Evolutionary conservation across 345 rosid species (phyloP).

Genomic region (Crucihimalaya himalaica): DNA sequence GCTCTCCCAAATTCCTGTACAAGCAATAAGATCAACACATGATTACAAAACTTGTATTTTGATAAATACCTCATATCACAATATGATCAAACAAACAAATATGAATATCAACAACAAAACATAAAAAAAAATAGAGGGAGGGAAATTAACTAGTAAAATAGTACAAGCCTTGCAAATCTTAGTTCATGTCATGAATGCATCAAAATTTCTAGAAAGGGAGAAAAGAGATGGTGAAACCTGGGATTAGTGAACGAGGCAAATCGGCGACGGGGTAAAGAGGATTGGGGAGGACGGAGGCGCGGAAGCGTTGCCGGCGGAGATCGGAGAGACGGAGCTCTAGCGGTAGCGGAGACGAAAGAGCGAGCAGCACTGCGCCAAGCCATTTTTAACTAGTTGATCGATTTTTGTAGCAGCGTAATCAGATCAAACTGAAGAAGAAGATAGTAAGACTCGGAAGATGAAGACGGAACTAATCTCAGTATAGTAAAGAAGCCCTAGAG

Average conservation of each 20-base stretch:
- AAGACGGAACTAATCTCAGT: not conserved
- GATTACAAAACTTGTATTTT: not conserved
- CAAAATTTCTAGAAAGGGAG: not conserved
- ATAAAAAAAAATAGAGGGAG: no score
- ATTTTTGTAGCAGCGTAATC: not conserved
- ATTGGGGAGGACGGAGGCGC: constrained; percentile 65
- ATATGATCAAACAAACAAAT: not conserved
- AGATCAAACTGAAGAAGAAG: constrained; percentile 32
- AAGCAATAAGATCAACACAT: constrained; percentile 12
- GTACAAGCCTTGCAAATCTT: not conserved
- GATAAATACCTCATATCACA: not conserved
- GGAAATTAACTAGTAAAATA: no score
- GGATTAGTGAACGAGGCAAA: constrained; percentile 60
- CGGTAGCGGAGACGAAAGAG: constrained; percentile 51
- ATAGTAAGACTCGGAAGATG: not conserved
- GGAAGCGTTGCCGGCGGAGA: constrained; percentile 56
- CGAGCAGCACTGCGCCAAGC: constrained; percentile 53
- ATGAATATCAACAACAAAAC: no score
- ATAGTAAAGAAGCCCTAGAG: constrained; percentile 24
- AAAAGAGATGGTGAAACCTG: constrained; percentile 47
- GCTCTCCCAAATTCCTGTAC: constrained; percentile 75
- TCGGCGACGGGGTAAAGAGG: constrained; percentile 65
- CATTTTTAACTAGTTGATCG: constrained; percentile 29
- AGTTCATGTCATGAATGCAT: not conserved
- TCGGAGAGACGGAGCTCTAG: constrained; percentile 65